A percentile compares a stretch with the other conserved stretches of the same genome.
Evolutionary conservation across 2,329 filamentous ascomycete species (phyloP).

Genomic region (Talaromyces funiculosus): DNA sequence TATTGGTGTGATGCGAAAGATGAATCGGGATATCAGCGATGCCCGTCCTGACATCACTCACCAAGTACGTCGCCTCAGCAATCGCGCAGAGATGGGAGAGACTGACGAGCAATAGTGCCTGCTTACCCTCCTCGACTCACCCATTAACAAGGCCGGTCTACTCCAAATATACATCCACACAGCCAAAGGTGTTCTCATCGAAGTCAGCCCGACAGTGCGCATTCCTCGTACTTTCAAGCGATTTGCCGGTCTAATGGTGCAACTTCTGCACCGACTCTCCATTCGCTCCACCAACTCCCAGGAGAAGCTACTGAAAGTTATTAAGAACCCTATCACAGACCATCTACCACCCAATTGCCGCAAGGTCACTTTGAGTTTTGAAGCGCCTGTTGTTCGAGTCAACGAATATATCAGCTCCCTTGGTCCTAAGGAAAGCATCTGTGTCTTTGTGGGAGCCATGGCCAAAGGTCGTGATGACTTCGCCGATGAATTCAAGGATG

Average conservation of each 20-base stretch:
- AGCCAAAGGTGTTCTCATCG: conserved; percentile 92
- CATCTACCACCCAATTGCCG: conserved; percentile 95
- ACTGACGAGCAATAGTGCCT: conserved; percentile 62
- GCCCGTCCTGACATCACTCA: conserved; percentile 97
- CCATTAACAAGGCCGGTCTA: conserved; percentile 96
- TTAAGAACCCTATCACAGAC: conserved; percentile 96
- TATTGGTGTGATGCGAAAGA: conserved; percentile 98
- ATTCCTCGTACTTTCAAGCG: conserved; percentile 98
- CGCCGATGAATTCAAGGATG: conserved; percentile 88
- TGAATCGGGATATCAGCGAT: conserved; percentile 98
- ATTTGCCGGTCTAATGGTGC: conserved; percentile 97
- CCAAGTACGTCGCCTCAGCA: conserved; percentile 60
- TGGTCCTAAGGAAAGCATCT: conserved; percentile 81
- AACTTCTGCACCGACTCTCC: conserved; percentile 88
- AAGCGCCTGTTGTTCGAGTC: conserved; percentile 78
- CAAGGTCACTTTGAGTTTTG: conserved; percentile 94
- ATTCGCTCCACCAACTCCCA: conserved; percentile 96
- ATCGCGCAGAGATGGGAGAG: conserved; percentile 6
- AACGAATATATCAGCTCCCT: conserved; percentile 82
- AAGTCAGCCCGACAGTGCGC: conserved; percentile 95
- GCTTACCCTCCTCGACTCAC: conserved; percentile 92
- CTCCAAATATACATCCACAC: conserved; percentile 99
- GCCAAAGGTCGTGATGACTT: conserved; percentile 95
- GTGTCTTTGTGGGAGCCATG: conserved; percentile 97
- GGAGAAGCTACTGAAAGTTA: conserved; percentile 94